Evolutionary conservation across 176 grass and related monocot species (phyloP).

Genomic region (Secale cereale): DNA sequence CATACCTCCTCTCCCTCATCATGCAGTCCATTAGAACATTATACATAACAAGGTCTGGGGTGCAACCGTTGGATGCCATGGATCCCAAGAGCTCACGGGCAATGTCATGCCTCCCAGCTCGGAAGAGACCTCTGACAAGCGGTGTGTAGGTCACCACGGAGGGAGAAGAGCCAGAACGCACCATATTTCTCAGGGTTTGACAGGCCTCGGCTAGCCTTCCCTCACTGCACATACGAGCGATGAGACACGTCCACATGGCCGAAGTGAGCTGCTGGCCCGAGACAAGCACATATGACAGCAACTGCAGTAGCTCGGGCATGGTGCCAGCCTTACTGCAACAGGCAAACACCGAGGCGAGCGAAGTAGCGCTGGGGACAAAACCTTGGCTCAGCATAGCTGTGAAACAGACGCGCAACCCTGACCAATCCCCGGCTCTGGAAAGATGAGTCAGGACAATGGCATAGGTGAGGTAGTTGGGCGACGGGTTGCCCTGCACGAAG

Average conservation of each 20-base stretch:
- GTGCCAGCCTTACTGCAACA: slow-evolving; percentile 66
- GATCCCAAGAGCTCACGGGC: slow-evolving; percentile 38
- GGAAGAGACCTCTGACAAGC: slow-evolving; percentile 60
- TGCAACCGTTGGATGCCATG: slow-evolving; percentile 58
- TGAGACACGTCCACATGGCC: slow-evolving; percentile 77
- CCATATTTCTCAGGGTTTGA: slow-evolving; percentile 57
- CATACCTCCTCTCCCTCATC: slow-evolving; percentile 50
- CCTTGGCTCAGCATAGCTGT: slow-evolving; percentile 47
- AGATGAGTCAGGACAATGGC: slow-evolving; percentile 62
- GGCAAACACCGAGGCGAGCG: slow-evolving; percentile 41
- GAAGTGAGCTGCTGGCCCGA: slow-evolving; percentile 42
- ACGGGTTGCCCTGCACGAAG: slow-evolving; percentile 27
- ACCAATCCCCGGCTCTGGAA: slow-evolving; percentile 57
- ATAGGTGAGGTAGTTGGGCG: slow-evolving; percentile 80
- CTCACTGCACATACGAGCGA: slow-evolving; percentile 47
- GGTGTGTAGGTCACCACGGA: slow-evolving; percentile 74
- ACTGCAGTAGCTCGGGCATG: slow-evolving; percentile 51
- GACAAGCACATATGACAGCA: slow-evolving; percentile 53
- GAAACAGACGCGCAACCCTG: slow-evolving; percentile 32
- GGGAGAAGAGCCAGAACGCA: slow-evolving; percentile 42
- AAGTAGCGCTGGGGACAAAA: slow-evolving; percentile 44
- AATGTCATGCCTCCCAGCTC: slow-evolving; percentile 48
- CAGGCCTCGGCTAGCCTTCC: slow-evolving; percentile 55
- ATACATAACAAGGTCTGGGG: slow-evolving; percentile 72
- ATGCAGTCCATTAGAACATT: slow-evolving; percentile 88